Conservation (phyloP, 208 protist species). For the Acanthamoeba royreba region DNA sequence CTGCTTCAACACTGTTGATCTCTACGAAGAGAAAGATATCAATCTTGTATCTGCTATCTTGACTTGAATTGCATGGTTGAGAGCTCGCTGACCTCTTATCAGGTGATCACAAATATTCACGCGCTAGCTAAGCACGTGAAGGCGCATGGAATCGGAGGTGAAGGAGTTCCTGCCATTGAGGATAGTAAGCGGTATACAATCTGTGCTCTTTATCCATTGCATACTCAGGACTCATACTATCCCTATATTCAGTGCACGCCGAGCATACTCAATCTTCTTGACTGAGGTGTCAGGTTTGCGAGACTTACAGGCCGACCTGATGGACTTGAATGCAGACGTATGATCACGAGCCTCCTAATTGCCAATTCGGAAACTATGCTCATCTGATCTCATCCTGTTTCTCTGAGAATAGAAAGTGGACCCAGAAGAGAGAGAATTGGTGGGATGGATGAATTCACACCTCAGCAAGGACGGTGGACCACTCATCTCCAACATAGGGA, state of each 20-base stretch:
- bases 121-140: conserved; percentile 45
- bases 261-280: background rate
- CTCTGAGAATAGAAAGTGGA: background rate
- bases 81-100: background rate
- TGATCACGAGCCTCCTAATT: background rate
- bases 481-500: background rate
- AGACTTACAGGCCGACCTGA: background rate
- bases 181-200: background rate
- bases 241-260: background rate
- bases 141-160: background rate
- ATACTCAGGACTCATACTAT: background rate
- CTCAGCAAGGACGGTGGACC: background rate
- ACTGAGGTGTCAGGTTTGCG: background rate
- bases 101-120: conserved; percentile 63
- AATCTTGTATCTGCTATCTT: conserved; percentile 50
- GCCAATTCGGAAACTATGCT: too few relatives aligned
- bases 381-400: background rate
- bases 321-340: background rate
- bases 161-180: conserved; percentile 39
- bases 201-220: background rate
- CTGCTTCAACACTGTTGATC: conserved; percentile 45
- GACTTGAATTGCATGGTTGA: background rate
- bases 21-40: conserved; percentile 50
- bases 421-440: background rate
- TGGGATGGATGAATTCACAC: conserved; percentile 56